Percentiles rank a stretch among this genome's conserved stretches.
These are phyloP conservation scores for Leccinellum rugosiceps DNA, from an alignment of 768 basidiomycete genomes.

Conservation along the genomic window DNA sequence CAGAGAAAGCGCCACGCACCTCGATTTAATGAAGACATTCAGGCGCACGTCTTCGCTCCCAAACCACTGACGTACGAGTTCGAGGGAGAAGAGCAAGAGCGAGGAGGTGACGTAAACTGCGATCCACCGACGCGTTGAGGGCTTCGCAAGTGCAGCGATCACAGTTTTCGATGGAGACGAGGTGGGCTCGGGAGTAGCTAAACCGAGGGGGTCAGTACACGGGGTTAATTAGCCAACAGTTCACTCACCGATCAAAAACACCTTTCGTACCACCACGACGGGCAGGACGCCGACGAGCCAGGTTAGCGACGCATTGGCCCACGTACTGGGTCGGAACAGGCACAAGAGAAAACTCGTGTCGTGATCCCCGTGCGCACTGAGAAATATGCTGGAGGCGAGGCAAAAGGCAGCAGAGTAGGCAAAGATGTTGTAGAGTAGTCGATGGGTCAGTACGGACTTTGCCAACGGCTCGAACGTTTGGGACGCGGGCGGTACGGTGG, in stretches of 20 bases:
- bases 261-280: slow-evolving; percentile 53
- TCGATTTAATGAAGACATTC: slow-evolving; percentile 63
- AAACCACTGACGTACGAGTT: slow-evolving; percentile 36
- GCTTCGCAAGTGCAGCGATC: slow-evolving; percentile 43
- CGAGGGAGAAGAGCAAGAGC: slow-evolving; percentile 39
- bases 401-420: slow-evolving; percentile 46
- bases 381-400: slow-evolving; percentile 39
- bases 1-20: slow-evolving; percentile 37
- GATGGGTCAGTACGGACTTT: slow-evolving; percentile 57
- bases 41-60: slow-evolving; percentile 41
- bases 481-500: slow-evolving; percentile 53
- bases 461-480: slow-evolving; percentile 65
- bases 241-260: slow-evolving; percentile 54
- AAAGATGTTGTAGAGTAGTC: slow-evolving; percentile 55
- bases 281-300: slow-evolving; percentile 60
- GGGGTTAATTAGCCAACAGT: background rate
- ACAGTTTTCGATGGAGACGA: slow-evolving; percentile 53
- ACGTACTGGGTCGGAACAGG: slow-evolving; percentile 42
- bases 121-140: slow-evolving; percentile 44
- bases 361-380: slow-evolving; percentile 21
- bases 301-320: slow-evolving; percentile 37
- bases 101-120: slow-evolving; percentile 48
- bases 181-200: slow-evolving; percentile 47
- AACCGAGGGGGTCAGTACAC: background rate
- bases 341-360: slow-evolving; percentile 28